Percentiles rank a stretch among this genome's conserved stretches.
phyloP scores from a whole-genome alignment of 495 filamentous ascomycete species.

The Penicillium pancosmium region DNA sequence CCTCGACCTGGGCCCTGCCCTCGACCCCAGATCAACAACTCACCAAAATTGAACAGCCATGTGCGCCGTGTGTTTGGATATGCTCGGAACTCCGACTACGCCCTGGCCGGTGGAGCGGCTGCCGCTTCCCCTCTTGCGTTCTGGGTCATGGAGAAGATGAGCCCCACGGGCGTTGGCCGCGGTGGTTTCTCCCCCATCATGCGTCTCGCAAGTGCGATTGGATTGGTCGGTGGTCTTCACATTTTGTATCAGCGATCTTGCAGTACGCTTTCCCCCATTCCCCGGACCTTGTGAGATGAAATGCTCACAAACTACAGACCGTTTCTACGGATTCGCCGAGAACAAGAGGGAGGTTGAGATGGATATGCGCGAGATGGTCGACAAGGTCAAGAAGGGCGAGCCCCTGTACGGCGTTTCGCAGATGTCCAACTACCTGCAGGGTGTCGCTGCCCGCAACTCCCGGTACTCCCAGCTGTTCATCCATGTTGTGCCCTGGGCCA shows the following conservation, averaged over 20 bases:
- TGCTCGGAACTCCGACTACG: conserved; percentile 82
- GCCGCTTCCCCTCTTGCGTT: conserved; percentile 72
- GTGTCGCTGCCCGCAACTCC: conserved; percentile 89
- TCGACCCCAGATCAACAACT: conserved; percentile 27
- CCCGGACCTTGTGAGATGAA: neutral
- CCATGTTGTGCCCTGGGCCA: conserved; percentile 90
- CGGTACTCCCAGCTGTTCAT: conserved; percentile 83
- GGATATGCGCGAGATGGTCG: conserved; percentile 98
- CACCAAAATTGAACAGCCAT: conserved; percentile 61
- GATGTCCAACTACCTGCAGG: conserved; percentile 85
- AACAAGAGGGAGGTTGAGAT: conserved; percentile 89
- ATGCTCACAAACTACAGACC: conserved; percentile 39
- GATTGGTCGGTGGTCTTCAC: conserved; percentile 73
- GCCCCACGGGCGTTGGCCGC: conserved; percentile 77
- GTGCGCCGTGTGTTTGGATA: conserved; percentile 86
- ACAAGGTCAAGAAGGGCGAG: conserved; percentile 87
- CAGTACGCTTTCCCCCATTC: conserved; percentile 41
- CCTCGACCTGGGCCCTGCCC: neutral
- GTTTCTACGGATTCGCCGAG: conserved; percentile 93
- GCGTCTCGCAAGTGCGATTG: conserved; percentile 74
- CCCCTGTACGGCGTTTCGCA: conserved; percentile 84
- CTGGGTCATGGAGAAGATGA: conserved; percentile 75
- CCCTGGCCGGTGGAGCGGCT: conserved; percentile 63
- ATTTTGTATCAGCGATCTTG: conserved; percentile 76
- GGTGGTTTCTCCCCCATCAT: conserved; percentile 81